Conservation (phyloP, 1,284 basidiomycete genomes). For the Apiotrichum gracile region DNA sequence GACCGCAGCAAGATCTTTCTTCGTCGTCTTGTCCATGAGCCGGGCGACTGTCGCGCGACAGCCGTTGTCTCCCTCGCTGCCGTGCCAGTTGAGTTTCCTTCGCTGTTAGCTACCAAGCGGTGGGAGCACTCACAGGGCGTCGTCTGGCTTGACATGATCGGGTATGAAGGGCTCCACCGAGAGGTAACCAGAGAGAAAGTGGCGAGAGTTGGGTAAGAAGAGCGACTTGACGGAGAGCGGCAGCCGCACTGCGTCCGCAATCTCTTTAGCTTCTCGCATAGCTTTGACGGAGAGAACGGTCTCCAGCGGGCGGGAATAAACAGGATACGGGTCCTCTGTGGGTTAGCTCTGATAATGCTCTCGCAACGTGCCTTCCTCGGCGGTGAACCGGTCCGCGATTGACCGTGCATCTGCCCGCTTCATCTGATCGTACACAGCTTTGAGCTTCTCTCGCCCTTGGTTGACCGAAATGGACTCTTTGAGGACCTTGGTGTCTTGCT, state of each 20-base stretch:
- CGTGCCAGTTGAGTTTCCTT: too few species aligned
- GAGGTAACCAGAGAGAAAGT: neutral
- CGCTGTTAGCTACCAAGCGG: too few species aligned
- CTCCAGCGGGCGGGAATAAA: neutral
- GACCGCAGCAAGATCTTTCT: neutral
- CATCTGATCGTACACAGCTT: neutral
- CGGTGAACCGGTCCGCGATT: neutral
- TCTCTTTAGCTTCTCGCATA: neutral
- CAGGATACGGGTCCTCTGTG: neutral
- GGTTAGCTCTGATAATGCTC: neutral
- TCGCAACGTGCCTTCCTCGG: neutral
- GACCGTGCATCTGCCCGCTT: neutral
- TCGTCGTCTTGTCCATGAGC: neutral
- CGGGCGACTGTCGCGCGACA: too few species aligned
- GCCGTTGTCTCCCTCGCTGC: too few species aligned
- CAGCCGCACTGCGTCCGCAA: neutral
- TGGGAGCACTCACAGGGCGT: constrained; percentile 5
- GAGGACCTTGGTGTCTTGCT: neutral
- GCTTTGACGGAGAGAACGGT: neutral
- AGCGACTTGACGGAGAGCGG: neutral
- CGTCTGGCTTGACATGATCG: neutral
- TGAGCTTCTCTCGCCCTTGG: neutral
- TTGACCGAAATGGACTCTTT: neutral
- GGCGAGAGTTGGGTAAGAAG: constrained; percentile 1
- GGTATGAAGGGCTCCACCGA: neutral